phyloP scores from a whole-genome alignment of 2,329 filamentous ascomycete species.

The Penicillium sp. region DNA sequence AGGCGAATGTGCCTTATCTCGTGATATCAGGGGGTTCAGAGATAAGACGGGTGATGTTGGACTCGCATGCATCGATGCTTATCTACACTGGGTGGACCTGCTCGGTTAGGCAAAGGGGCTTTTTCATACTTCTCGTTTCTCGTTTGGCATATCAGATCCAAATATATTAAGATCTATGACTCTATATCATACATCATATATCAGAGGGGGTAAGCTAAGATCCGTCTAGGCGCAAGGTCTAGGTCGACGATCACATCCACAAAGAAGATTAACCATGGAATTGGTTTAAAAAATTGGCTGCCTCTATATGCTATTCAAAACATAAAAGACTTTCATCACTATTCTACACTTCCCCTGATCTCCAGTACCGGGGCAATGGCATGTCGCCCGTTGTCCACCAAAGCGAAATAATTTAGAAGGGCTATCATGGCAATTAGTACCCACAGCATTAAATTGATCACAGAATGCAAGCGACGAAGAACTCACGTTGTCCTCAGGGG shows the following conservation, averaged over 20 bases:
- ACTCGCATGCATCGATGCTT: conserved; percentile 8
- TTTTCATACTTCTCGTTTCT: background rate
- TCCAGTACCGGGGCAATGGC: conserved; percentile 7
- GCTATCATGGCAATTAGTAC: conserved; percentile 29
- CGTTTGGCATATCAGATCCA: background rate
- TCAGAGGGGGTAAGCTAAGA: background rate
- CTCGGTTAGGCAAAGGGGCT: conserved; percentile 16
- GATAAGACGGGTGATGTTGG: conserved; percentile 12
- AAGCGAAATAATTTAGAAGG: conserved; percentile 35
- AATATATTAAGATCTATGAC: background rate
- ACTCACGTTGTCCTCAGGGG: conserved; percentile 64
- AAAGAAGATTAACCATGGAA: conserved; percentile 3
- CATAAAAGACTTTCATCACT: conserved; percentile 30
- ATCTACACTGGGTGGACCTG: conserved; percentile 25
- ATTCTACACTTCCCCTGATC: conserved; percentile 35
- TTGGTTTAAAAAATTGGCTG: conserved; percentile 14
- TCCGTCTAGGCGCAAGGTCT: background rate
- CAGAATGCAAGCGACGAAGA: conserved; percentile 5
- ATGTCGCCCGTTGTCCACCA: conserved; percentile 10
- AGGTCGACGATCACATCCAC: background rate
- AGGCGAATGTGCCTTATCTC: conserved; percentile 20
- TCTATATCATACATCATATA: background rate
- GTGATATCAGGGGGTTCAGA: conserved; percentile 6
- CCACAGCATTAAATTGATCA: background rate
- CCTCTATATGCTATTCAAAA: conserved; percentile 41